Base-by-base conservation (phyloP, 768 basidiomycete species). In the Leucocoprinus birnbaumii region DNA sequence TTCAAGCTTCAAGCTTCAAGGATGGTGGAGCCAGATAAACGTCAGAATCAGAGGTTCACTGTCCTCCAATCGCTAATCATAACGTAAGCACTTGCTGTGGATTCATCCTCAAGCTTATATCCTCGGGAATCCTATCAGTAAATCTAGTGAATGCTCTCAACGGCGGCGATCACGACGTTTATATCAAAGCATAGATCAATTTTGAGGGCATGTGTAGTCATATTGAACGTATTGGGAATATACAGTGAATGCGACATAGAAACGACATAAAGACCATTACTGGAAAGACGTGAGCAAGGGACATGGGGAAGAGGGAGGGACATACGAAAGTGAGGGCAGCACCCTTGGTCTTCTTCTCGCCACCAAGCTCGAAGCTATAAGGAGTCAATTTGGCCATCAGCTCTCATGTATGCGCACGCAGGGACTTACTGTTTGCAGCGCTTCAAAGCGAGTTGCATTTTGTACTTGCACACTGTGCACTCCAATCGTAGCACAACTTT, bases 281-380 rank as follows among this genome's bases (percentile, higher is more conserved):
- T 62, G 40, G 6, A 26, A n/a, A 46, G 22, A 51, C 34, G 46
- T 37, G 22, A 25, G 35, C 24, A 16, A 14, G 24, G 11, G 35
- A 26, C 13, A 47, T 42, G 34, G 54, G 18, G 10, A 31, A 31
- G 18, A 19, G 35, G 14, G n/a, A 24, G 21, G 10, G 24, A 89
- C 91, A 65, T 73, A 94, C 91, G 85, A 95, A 95, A 69, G 84
- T 84, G 66, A 95, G 89, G 59, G 93, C 94, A 65, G 92, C 93
- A 74, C 94, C 93, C 84, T 94, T 94, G 65, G 92, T 94, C 89
- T 98, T 98, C 86, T 98, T 99, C 85, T 99, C 97, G 71, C 97
- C 97, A 73, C 97, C 96, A 52, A 98, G 88, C 79, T 98, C 96
- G 82, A 99, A 98, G 82, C 92, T 93, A 62, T 19, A 46, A 16